These are phyloP conservation scores for Leishmania major DNA, from an alignment of 208 protist species.

Conservation along the genomic window DNA sequence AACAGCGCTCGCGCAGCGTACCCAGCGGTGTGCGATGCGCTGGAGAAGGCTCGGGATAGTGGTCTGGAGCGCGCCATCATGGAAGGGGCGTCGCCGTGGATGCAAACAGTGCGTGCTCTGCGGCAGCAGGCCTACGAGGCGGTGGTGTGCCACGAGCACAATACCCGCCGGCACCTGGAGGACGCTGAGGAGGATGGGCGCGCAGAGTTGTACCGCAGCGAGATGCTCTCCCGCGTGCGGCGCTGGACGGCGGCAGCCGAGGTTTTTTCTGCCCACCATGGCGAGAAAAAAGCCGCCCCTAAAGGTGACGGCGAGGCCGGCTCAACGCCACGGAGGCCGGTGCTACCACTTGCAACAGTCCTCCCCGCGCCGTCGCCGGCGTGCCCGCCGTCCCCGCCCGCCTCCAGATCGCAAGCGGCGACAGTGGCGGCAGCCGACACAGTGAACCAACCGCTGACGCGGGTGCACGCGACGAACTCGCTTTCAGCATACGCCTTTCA, in stretches of 20 bases:
- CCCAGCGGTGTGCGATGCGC: conserved; percentile 1
- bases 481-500: conserved; percentile 16
- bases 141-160: conserved; percentile 27
- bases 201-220: conserved; percentile 24
- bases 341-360: too few species aligned
- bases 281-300: background rate
- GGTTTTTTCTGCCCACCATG: background rate
- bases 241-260: conserved; percentile 6
- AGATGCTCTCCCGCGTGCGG: conserved; percentile 23
- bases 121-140: conserved; percentile 18
- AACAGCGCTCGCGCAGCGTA: conserved; percentile 2
- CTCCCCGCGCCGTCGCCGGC: background rate
- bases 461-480: conserved; percentile 9
- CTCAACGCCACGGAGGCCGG: background rate
- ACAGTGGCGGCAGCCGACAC: background rate
- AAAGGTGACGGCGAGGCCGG: background rate
- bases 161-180: conserved; percentile 14
- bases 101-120: conserved; percentile 27
- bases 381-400: background rate
- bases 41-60: background rate
- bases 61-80: conserved; percentile 12
- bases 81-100: conserved; percentile 27
- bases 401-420: background rate
- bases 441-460: background rate
- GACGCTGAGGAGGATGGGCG: conserved; percentile 31